A percentile compares a stretch with the other conserved stretches of the same genome.
phyloP scores from a whole-genome alignment of 2,329 filamentous ascomycete species.

The Aspergillus novofumigatus region DNA sequence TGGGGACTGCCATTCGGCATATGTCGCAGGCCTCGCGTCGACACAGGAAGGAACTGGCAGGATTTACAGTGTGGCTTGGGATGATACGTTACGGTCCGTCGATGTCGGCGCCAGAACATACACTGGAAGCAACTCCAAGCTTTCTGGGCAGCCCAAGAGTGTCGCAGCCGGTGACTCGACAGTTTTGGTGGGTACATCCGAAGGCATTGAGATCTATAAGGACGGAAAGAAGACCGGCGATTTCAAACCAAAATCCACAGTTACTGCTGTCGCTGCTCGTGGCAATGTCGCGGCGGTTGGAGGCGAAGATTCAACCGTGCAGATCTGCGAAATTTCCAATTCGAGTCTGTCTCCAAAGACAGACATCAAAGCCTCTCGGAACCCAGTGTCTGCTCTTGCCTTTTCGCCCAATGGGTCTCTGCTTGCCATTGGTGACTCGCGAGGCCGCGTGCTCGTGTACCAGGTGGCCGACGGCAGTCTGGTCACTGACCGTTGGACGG shows the following conservation, averaged over 20 bases:
- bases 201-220: conserved; percentile 57
- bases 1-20: conserved; percentile 79
- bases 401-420: conserved; percentile 76
- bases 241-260: conserved; percentile 58
- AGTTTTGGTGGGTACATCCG: conserved; percentile 57
- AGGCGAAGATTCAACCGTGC: conserved; percentile 67
- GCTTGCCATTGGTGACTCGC: conserved; percentile 75
- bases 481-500: conserved; percentile 74
- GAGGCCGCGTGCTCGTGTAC: conserved; percentile 86
- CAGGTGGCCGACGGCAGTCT: conserved; percentile 63
- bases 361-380: conserved; percentile 64
- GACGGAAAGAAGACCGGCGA: conserved; percentile 58
- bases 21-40: conserved; percentile 71
- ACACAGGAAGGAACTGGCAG: conserved; percentile 49
- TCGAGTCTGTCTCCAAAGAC: conserved; percentile 51
- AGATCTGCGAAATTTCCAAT: conserved; percentile 64
- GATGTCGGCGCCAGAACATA: conserved; percentile 74
- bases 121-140: conserved; percentile 61
- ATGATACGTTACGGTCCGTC: conserved; percentile 79
- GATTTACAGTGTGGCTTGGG: conserved; percentile 89
- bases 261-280: conserved; percentile 68
- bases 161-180: conserved; percentile 53
- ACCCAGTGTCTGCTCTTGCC: conserved; percentile 71
- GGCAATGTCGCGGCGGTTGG: conserved; percentile 70
- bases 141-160: conserved; percentile 77